Percentiles rank a stretch among this genome's conserved stretches.
phyloP scores from a whole-genome alignment of 2,329 filamentous ascomycete species.

The Gaeumannomyces sp. region DNA sequence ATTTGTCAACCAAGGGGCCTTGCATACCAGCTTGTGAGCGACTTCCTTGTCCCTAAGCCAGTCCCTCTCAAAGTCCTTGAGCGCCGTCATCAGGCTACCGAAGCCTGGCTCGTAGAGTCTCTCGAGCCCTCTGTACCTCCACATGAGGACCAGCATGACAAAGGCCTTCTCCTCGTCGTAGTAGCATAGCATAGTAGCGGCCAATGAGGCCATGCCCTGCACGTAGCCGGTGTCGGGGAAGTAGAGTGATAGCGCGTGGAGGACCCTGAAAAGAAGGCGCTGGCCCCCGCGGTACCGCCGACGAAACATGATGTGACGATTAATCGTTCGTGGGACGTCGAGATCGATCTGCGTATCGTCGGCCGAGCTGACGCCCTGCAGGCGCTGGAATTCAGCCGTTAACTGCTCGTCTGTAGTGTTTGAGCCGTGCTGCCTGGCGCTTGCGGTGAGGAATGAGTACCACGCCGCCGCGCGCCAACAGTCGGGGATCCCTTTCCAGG shows the following conservation, averaged over 20 bases:
- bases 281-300: slow-evolving; percentile 87
- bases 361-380: slow-evolving; percentile 68
- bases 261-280: slow-evolving; percentile 81
- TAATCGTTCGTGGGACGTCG: slow-evolving; percentile 92
- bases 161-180: slow-evolving; percentile 94
- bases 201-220: slow-evolving; percentile 93
- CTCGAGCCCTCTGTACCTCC: slow-evolving; percentile 81
- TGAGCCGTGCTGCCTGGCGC: slow-evolving; percentile 46
- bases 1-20: neutral
- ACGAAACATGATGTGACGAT: slow-evolving; percentile 94
- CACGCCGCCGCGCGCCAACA: slow-evolving; percentile 89
- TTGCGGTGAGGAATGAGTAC: slow-evolving; percentile 83
- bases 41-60: slow-evolving; percentile 79
- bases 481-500: slow-evolving; percentile 98
- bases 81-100: slow-evolving; percentile 74
- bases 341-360: slow-evolving; percentile 97
- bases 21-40: slow-evolving; percentile 69
- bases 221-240: slow-evolving; percentile 91
- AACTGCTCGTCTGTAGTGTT: slow-evolving; percentile 24
- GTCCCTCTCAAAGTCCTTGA: slow-evolving; percentile 75
- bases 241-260: slow-evolving; percentile 87
- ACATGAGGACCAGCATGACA: slow-evolving; percentile 93
- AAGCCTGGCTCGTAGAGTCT: slow-evolving; percentile 81
- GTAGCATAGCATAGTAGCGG: slow-evolving; percentile 89
- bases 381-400: slow-evolving; percentile 60